Evolutionary conservation across 805 yeast species (phyloP), one percentile per base, ranked within the genome.

Genomic region (Ogataea trehalophila): DNA sequence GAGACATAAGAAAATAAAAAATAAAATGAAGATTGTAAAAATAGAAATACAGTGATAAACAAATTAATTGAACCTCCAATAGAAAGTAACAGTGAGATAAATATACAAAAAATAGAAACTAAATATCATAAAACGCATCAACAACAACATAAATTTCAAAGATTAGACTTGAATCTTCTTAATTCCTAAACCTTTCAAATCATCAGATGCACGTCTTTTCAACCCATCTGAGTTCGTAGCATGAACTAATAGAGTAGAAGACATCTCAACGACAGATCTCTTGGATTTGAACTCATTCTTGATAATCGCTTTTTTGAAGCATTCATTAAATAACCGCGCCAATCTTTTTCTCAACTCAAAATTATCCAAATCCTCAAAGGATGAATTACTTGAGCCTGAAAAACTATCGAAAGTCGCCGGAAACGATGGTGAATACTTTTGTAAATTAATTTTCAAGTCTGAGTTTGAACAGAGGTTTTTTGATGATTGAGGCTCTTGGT

Each of bases 301-400:
- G 31, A 47, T 45, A n/a, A 47, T 31, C 17, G 45, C 45, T 23
- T 41, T 13, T 34, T 48, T 37, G 33, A 46, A 51, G n/a, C 33
- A 26, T 26, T 6, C 37, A 34, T 26, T 38, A 35, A 51, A 40
- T 41, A 51, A 45, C 44, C 45, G 55, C 55, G 55, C 55, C 55
- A 51, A 36, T 40, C 44, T 18, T 18, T 13, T 26, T 11, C 9
- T 9, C 31, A 26, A 26, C 9, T 26, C 31, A 26, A 26, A 4
- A 11, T 9, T 26, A 26, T 26, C 9, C 31, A 26, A 26, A 26
- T 26, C 31, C 31, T 26, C 31, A 11, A 9, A 26, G 31, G 11
- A 26, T 26, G 31, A 41, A 20, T 33, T 8, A 20, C 29, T 41
- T 13, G 37, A 13, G 15, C 15, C 13, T 11, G 49, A 20, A 20